phyloP scores from a whole-genome alignment of 2,329 filamentous ascomycete genomes.

The Gyromitra esculenta region DNA sequence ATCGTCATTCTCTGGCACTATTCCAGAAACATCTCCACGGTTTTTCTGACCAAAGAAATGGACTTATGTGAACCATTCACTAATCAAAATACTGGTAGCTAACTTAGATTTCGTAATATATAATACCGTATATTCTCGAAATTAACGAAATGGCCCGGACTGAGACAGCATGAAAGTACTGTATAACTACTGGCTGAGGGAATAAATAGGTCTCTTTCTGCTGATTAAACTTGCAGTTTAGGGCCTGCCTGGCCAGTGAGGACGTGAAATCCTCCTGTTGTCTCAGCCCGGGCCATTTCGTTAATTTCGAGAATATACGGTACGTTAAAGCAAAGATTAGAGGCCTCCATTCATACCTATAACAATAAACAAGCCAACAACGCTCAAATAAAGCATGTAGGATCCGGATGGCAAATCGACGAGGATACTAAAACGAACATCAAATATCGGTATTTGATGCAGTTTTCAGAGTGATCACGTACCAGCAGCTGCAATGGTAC shows the following conservation, averaged over 20 bases:
- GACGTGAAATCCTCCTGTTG: no score
- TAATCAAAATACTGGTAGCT: background rate
- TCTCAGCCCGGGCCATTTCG: no score
- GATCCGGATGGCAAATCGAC: background rate
- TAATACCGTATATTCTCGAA: no score
- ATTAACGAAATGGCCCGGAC: no score
- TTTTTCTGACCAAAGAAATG: slow-evolving; percentile 1
- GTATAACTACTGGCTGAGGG: no score
- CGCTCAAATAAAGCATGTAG: slow-evolving; percentile 16
- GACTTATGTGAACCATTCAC: background rate
- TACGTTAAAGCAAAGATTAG: slow-evolving; percentile 1
- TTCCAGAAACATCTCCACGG: slow-evolving; percentile 26
- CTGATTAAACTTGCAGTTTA: no score
- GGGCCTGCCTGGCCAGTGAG: no score
- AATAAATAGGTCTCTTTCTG: no score
- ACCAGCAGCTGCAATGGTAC: slow-evolving; percentile 6
- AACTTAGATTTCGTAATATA: slow-evolving; percentile 34
- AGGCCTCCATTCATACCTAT: slow-evolving; percentile 3
- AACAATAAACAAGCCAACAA: background rate
- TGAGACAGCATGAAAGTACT: no score
- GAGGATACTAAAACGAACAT: slow-evolving; percentile 27
- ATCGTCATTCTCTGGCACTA: slow-evolving; percentile 34
- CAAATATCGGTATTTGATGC: slow-evolving; percentile 23
- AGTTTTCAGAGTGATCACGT: slow-evolving; percentile 4
- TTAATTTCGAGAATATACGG: no score